These are phyloP conservation scores for Penicillium riverlandense DNA, from an alignment of 495 filamentous ascomycete species.

Conservation along the genomic window DNA sequence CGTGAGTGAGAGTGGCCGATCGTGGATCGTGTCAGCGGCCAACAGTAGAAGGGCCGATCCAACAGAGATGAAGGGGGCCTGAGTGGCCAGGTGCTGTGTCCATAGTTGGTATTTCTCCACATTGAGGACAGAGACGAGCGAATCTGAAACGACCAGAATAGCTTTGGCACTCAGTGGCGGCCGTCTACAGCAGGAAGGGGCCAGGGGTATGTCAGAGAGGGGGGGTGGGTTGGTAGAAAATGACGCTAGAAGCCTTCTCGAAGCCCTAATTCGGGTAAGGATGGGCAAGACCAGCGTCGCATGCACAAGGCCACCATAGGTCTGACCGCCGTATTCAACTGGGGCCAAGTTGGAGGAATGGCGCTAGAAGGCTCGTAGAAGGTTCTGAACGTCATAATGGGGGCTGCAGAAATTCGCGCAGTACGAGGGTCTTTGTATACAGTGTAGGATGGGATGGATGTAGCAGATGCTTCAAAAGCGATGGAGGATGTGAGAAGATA, in stretches of 20 bases:
- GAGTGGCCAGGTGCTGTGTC: too few species aligned
- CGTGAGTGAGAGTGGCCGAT: too few species aligned
- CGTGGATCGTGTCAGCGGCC: too few species aligned
- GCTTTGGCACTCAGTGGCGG: too few species aligned
- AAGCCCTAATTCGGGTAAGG: constrained; percentile 3
- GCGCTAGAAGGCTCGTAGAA: constrained; percentile 19
- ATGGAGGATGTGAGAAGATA: too few species aligned
- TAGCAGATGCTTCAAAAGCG: too few species aligned
- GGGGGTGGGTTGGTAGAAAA: not conserved
- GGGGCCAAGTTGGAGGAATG: not conserved
- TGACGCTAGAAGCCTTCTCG: constrained; percentile 21
- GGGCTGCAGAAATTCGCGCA: constrained; percentile 1
- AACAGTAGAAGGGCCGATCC: too few species aligned
- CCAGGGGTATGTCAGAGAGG: not conserved
- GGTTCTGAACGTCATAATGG: not conserved
- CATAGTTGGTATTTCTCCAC: too few species aligned
- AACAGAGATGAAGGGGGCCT: too few species aligned
- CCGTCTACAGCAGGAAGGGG: not conserved
- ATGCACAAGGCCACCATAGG: too few species aligned
- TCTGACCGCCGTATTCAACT: too few species aligned
- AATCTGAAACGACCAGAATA: not conserved
- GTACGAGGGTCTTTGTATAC: not conserved
- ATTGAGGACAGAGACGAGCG: not conserved
- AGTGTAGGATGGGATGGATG: not conserved
- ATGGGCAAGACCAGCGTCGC: not conserved